A percentile compares a stretch with the other conserved stretches of the same genome.
Conservation (phyloP, 116 monocot species). For the Iris pallida region DNA sequence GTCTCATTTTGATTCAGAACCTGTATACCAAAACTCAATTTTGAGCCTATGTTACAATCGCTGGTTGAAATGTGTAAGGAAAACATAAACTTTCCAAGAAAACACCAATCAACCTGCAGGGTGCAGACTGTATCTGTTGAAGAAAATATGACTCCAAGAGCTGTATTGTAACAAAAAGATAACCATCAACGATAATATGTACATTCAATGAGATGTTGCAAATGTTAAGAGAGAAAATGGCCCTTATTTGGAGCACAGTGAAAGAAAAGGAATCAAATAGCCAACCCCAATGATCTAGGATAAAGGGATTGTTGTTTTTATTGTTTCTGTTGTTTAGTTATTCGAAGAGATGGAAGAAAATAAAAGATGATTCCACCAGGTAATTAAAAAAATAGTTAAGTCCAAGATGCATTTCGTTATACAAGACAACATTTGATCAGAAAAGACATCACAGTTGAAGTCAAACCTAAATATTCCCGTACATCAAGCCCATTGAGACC, state of each 20-base stretch:
- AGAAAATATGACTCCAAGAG: constrained; percentile 69
- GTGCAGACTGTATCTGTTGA: constrained; percentile 76
- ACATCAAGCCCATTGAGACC: constrained; percentile 49
- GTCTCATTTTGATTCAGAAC: constrained; percentile 68
- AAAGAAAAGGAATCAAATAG: neutral
- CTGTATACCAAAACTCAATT: constrained; percentile 19
- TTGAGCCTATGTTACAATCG: neutral
- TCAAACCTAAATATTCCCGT: constrained; percentile 67
- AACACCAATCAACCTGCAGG: constrained; percentile 34
- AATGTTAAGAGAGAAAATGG: neutral
- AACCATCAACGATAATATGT: too few species aligned
- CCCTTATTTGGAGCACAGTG: neutral
- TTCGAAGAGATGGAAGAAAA: too few species aligned
- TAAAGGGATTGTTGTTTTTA: too few species aligned
- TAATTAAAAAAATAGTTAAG: too few species aligned
- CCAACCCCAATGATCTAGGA: too few species aligned
- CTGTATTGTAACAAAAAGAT: constrained; percentile 22
- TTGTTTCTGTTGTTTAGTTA: too few species aligned
- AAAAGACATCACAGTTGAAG: too few species aligned
- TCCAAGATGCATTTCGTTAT: too few species aligned
- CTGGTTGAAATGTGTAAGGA: neutral
- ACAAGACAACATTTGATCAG: too few species aligned
- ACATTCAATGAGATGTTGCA: neutral
- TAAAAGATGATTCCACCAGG: too few species aligned
- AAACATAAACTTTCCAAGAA: neutral